Conservation (phyloP, 2,329 filamentous ascomycete genomes). For the Phialophora tarda region DNA sequence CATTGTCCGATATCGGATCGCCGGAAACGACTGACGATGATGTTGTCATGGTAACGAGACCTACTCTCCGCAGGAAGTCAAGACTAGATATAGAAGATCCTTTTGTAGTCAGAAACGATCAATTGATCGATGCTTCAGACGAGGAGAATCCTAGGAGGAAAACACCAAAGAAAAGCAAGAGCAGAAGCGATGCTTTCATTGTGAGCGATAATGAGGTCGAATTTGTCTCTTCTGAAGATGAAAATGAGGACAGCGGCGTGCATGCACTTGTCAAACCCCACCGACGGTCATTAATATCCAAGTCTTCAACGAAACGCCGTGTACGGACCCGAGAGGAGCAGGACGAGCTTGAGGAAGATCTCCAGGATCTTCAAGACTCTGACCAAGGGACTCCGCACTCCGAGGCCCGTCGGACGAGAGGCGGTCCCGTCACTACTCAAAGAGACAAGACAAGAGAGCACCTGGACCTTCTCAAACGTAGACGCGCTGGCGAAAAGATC, state of each 20-base stretch:
- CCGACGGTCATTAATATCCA: conserved; percentile 10
- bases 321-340: conserved; percentile 42
- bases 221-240: conserved; percentile 33
- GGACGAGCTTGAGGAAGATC: conserved; percentile 53
- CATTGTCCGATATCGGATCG: conserved; percentile 36
- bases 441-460: conserved; percentile 49
- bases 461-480: conserved; percentile 51
- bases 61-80: conserved; percentile 25
- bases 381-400: conserved; percentile 45
- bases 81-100: conserved; percentile 39
- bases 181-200: conserved; percentile 40
- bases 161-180: conserved; percentile 41
- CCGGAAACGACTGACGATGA: conserved; percentile 44
- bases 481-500: conserved; percentile 50
- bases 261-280: background rate
- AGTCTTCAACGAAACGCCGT: conserved; percentile 14
- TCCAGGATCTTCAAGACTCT: conserved; percentile 53
- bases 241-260: conserved; percentile 17
- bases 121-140: conserved; percentile 23
- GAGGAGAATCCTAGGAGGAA: conserved; percentile 37
- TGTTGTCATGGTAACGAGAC: conserved; percentile 32
- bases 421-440: conserved; percentile 47
- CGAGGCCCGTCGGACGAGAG: conserved; percentile 49
- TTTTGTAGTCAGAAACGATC: conserved; percentile 40
- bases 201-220: conserved; percentile 39